phyloP scores from a whole-genome alignment of 495 filamentous ascomycete species.

The Penicillium salamii region DNA sequence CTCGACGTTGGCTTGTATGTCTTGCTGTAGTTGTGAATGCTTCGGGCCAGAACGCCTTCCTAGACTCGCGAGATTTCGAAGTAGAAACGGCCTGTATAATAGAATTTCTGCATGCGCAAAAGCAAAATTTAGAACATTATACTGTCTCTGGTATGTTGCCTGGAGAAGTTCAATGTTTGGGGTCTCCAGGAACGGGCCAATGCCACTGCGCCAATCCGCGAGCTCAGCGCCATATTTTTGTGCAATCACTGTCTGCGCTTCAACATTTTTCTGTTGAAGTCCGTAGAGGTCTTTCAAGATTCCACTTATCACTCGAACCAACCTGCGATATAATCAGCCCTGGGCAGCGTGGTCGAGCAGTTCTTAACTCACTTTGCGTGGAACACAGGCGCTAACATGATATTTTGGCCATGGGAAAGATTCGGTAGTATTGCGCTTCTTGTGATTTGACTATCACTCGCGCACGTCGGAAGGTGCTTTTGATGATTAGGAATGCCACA shows the following conservation, averaged over 20 bases:
- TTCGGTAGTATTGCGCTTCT: constrained; percentile 15
- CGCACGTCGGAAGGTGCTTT: constrained; percentile 31
- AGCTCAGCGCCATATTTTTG: constrained; percentile 12
- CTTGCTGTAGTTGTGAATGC: constrained; percentile 1
- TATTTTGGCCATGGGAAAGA: constrained; percentile 26
- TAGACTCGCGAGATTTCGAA: constrained; percentile 12
- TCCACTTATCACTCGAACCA: constrained; percentile 23
- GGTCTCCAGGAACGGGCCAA: constrained; percentile 19
- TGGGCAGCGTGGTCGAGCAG: not conserved
- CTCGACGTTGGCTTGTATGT: constrained; percentile 6
- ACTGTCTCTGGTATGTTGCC: constrained; percentile 26
- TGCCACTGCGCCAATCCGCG: constrained; percentile 17
- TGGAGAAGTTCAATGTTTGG: constrained; percentile 23
- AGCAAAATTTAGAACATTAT: constrained; percentile 25
- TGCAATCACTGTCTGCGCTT: constrained; percentile 9
- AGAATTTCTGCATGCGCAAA: constrained; percentile 25
- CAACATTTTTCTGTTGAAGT: constrained; percentile 6
- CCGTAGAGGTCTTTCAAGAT: constrained; percentile 25
- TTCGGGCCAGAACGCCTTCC: not conserved
- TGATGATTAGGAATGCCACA: not conserved
- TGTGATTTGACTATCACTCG: constrained; percentile 39
- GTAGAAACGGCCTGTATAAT: constrained; percentile 25
- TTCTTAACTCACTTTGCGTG: constrained; percentile 23
- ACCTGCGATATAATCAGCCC: not conserved
- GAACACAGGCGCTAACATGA: constrained; percentile 42